These are phyloP conservation scores for Williopsis jadinii DNA, from an alignment of 1,139 yeast species.

Conservation along the genomic window DNA sequence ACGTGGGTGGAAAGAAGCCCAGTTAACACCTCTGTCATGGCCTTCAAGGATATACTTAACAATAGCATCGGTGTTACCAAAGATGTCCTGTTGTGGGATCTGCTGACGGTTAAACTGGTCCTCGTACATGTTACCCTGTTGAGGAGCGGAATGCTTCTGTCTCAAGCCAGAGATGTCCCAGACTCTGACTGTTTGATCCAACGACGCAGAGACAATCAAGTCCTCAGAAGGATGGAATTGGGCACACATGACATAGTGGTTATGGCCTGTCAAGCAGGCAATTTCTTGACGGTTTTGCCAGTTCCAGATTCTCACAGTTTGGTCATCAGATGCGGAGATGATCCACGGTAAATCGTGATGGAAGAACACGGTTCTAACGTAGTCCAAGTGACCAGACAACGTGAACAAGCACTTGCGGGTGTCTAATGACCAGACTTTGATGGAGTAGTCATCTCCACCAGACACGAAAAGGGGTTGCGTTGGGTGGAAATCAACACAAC, in stretches of 20 bases:
- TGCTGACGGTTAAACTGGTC: constrained; percentile 67
- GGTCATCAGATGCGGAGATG: constrained; percentile 94
- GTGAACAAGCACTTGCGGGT: constrained; percentile 90
- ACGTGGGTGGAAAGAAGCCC: constrained; percentile 98
- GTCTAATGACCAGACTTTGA: constrained; percentile 93
- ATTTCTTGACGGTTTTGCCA: constrained; percentile 99
- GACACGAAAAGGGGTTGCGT: constrained; percentile 96
- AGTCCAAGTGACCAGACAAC: constrained; percentile 89
- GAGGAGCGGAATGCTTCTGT: constrained; percentile 90
- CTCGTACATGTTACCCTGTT: constrained; percentile 38
- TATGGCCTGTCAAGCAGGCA: constrained; percentile 96
- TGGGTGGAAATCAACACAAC: constrained; percentile 94
- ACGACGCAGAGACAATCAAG: constrained; percentile 87
- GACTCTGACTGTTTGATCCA: constrained; percentile 98
- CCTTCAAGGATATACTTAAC: constrained; percentile 97
- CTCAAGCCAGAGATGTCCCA: constrained; percentile 98
- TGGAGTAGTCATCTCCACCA: constrained; percentile 94
- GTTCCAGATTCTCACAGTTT: constrained; percentile 97
- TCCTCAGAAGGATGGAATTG: constrained; percentile 97
- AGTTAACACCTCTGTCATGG: constrained; percentile 96
- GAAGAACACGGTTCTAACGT: constrained; percentile 89
- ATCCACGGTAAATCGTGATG: constrained; percentile 98
- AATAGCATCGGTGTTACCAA: constrained; percentile 89
- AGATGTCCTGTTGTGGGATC: constrained; percentile 84
- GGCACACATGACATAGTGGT: constrained; percentile 97